Conservation (phyloP, 139 green algal genomes). For the Chlamydomonas eustigma region DNA sequence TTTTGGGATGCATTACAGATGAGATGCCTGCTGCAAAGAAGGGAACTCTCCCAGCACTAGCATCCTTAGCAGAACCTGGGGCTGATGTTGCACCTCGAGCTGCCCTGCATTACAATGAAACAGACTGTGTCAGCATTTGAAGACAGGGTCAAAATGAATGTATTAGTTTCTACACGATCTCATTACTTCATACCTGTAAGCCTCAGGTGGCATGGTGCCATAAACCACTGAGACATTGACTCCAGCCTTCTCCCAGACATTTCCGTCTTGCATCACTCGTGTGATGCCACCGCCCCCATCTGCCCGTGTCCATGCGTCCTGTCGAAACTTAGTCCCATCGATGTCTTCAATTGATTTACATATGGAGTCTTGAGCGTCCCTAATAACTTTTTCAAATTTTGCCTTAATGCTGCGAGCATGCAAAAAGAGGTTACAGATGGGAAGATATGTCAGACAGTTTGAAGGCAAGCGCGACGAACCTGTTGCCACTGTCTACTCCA, state of each 20-base stretch:
- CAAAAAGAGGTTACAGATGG: neutral
- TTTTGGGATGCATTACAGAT: slow-evolving; percentile 96
- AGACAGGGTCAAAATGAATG: too few species aligned
- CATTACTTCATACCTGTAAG: slow-evolving; percentile 79
- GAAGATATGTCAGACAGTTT: neutral
- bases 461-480: slow-evolving; percentile 29
- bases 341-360: slow-evolving; percentile 80
- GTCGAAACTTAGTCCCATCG: slow-evolving; percentile 87
- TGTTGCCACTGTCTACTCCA: slow-evolving; percentile 59
- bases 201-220: slow-evolving; percentile 93
- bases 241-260: slow-evolving; percentile 93
- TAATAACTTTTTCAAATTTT: slow-evolving; percentile 84
- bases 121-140: too few species aligned
- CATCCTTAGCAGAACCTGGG: slow-evolving; percentile 13
- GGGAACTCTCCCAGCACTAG: slow-evolving; percentile 66
- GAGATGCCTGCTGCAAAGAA: slow-evolving; percentile 98
- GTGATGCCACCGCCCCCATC: slow-evolving; percentile 93
- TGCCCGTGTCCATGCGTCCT: slow-evolving; percentile 90
- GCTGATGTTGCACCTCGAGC: too few species aligned
- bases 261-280: slow-evolving; percentile 84
- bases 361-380: slow-evolving; percentile 85
- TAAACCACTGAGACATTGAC: slow-evolving; percentile 97
- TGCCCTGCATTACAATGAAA: too few species aligned
- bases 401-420: slow-evolving; percentile 59
- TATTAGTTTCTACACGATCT: too few species aligned